Percentiles rank a stretch among this genome's conserved stretches.
phyloP scores from a whole-genome alignment of 208 protist species.

The Leptomonas seymouri region DNA sequence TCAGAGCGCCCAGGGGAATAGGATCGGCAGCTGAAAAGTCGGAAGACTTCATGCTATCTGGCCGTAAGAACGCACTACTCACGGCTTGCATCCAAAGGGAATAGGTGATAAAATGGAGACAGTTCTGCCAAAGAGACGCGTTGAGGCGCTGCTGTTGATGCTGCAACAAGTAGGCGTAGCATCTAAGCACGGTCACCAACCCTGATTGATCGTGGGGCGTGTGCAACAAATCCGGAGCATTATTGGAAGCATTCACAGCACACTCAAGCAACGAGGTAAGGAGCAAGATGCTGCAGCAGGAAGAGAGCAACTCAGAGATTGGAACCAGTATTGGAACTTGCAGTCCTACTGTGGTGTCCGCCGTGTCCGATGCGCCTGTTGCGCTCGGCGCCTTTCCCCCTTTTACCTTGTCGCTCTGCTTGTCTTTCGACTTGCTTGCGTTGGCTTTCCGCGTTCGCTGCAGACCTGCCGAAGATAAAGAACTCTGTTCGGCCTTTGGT shows the following conservation, averaged over 20 bases:
- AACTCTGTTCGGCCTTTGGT: neutral
- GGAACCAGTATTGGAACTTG: neutral
- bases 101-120: constrained; percentile 2
- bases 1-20: neutral
- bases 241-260: neutral
- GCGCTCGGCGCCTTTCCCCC: neutral
- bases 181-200: neutral
- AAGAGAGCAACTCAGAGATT: constrained; percentile 2
- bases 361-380: neutral
- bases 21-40: too few relatives aligned
- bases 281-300: neutral
- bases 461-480: neutral
- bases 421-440: constrained; percentile 12
- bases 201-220: neutral
- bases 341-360: neutral
- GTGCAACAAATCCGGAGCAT: neutral
- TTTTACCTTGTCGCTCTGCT: neutral
- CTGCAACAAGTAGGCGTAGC: constrained; percentile 26
- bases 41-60: too few relatives aligned
- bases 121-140: constrained; percentile 16
- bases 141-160: constrained; percentile 32
- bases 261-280: neutral
- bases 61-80: neutral
- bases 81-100: neutral
- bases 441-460: neutral